A percentile compares a stretch with the other conserved stretches of the same genome.
These are phyloP conservation scores for Porodaedalea pini DNA, from an alignment of 1,284 basidiomycete genomes.

Conservation along the genomic window DNA sequence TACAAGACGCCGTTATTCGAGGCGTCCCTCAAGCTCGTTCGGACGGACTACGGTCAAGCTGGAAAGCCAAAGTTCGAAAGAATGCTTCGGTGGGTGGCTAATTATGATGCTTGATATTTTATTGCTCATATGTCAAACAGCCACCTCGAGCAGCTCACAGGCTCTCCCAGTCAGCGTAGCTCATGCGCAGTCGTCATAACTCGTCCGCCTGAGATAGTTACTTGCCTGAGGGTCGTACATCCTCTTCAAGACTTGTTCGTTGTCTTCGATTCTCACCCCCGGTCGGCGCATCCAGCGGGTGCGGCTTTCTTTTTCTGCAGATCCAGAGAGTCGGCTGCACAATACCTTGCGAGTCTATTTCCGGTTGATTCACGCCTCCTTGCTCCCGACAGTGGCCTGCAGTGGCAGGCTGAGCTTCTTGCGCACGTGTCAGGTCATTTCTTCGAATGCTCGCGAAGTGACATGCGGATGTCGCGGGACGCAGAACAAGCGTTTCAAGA, in stretches of 20 bases:
- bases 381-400: conserved; percentile 29
- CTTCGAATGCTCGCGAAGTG: conserved; percentile 35
- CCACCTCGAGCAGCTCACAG: conserved; percentile 27
- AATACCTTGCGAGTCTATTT: conserved; percentile 47
- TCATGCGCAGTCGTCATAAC: conserved; percentile 51
- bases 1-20: conserved; percentile 33
- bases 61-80: conserved; percentile 38
- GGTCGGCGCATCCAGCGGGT: conserved; percentile 53
- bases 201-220: conserved; percentile 64
- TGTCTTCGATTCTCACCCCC: conserved; percentile 63
- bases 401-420: conserved; percentile 63
- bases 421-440: conserved; percentile 55
- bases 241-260: conserved; percentile 37
- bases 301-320: conserved; percentile 51
- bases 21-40: conserved; percentile 36
- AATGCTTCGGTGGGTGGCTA: conserved; percentile 40
- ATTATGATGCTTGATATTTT: neutral
- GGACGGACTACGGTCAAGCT: conserved; percentile 40
- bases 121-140: conserved; percentile 25
- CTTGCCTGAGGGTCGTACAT: conserved; percentile 46
- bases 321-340: conserved; percentile 39
- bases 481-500: conserved; percentile 36
- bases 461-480: conserved; percentile 27
- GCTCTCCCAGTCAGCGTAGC: neutral
- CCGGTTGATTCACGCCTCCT: conserved; percentile 41